Conservation (phyloP, 2,329 filamentous ascomycete genomes). For the Colletotrichum tropicale region DNA sequence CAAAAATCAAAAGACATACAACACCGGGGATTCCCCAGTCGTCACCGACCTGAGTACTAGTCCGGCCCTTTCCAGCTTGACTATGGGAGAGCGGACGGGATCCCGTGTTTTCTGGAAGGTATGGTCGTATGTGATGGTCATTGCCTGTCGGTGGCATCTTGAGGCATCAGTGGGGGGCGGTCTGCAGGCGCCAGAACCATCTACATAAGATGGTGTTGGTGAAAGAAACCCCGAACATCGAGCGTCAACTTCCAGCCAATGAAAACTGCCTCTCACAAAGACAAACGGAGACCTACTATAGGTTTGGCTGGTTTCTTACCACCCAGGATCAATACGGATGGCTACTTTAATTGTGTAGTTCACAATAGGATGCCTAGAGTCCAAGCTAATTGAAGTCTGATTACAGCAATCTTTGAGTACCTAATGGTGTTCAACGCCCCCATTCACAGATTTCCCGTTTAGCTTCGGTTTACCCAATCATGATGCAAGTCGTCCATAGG, state of each 20-base stretch:
- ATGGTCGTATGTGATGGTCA: slow-evolving; percentile 17
- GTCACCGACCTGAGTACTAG: slow-evolving; percentile 20
- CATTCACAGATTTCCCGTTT: no score
- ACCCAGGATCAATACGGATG: no score
- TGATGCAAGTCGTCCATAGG: no score
- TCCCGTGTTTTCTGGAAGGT: slow-evolving; percentile 17
- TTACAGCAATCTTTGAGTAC: no score
- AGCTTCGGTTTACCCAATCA: no score
- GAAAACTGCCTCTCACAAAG: neutral
- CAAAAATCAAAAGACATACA: neutral
- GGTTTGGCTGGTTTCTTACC: rapidly evolving
- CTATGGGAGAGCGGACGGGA: slow-evolving; percentile 23
- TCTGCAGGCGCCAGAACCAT: neutral
- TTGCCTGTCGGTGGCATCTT: neutral
- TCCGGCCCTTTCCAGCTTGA: slow-evolving; percentile 18
- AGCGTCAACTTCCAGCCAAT: neutral
- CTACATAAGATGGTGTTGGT: neutral
- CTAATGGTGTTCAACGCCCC: no score
- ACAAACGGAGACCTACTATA: neutral
- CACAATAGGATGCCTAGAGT: no score
- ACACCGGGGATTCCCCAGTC: slow-evolving; percentile 18
- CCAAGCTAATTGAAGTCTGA: no score
- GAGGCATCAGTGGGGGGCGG: no score
- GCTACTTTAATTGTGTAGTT: no score
- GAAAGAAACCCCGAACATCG: neutral